A percentile compares a stretch with the other conserved stretches of the same genome.
phyloP scores from a whole-genome alignment of 2,329 filamentous ascomycete genomes.

The Ophiostoma perfectum region DNA sequence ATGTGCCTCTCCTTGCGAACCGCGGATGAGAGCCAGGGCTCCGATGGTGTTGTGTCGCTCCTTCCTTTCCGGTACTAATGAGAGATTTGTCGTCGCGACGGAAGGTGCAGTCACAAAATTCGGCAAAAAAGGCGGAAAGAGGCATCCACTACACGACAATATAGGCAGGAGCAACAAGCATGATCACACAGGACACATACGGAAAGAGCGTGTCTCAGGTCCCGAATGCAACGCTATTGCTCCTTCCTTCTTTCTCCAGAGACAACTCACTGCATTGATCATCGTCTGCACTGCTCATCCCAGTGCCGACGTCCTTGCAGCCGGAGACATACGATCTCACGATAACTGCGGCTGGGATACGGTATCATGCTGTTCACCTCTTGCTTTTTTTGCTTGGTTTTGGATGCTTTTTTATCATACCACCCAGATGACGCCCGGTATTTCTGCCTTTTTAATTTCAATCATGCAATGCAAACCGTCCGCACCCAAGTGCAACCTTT shows the following conservation, averaged over 20 bases:
- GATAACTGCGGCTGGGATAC: neutral
- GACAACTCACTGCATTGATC: neutral
- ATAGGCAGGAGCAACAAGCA: neutral
- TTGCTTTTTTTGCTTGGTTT: too few species aligned
- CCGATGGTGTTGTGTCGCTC: neutral
- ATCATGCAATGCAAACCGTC: neutral
- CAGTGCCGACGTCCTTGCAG: neutral
- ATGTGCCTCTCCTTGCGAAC: neutral
- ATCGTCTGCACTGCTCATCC: neutral
- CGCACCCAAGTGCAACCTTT: neutral
- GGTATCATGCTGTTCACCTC: too few species aligned
- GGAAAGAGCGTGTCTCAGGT: slow-evolving; percentile 6
- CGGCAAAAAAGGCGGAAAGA: too few species aligned
- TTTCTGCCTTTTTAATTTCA: neutral
- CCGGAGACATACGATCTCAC: neutral
- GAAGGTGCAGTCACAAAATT: neutral
- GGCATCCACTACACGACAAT: neutral
- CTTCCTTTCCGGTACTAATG: neutral
- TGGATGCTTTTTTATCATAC: neutral
- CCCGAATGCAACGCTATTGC: neutral
- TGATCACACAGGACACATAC: neutral
- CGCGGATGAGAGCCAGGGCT: neutral
- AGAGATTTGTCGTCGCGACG: neutral
- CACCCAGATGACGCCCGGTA: neutral
- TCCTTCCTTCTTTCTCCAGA: neutral